A percentile compares a stretch with the other conserved stretches of the same genome.
Conservation (phyloP, 2,329 filamentous ascomycete genomes). For the Aspergillus latus region DNA sequence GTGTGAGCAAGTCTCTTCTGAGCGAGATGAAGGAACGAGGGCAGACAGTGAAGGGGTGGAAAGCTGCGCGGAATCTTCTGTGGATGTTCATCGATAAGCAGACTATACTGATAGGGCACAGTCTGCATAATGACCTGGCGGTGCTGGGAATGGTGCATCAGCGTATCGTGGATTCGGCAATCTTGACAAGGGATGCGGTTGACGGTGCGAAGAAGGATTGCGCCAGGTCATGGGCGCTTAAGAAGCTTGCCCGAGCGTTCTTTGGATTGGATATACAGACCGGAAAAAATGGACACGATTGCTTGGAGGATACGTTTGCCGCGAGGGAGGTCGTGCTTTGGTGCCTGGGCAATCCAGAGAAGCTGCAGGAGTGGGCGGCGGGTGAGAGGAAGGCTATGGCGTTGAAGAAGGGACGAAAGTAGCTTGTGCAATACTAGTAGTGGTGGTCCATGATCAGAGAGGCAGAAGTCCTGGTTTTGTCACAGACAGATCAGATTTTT, state of each 20-base stretch:
- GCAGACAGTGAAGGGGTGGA: not conserved
- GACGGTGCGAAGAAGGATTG: not conserved
- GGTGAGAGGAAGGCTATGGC: not conserved
- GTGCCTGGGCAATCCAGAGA: not conserved
- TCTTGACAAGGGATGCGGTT: not conserved
- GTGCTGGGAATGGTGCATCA: not conserved
- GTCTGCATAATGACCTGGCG: not conserved
- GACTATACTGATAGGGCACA: not conserved
- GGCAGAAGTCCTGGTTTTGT: too few relatives aligned
- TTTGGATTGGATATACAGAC: not conserved
- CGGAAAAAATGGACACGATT: not conserved
- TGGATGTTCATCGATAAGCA: not conserved
- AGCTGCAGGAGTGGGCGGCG: not conserved
- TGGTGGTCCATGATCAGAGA: too few relatives aligned
- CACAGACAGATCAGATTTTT: too few relatives aligned
- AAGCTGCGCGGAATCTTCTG: not conserved
- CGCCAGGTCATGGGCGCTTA: not conserved
- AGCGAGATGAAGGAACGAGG: not conserved
- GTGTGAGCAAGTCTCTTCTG: not conserved
- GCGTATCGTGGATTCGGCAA: not conserved
- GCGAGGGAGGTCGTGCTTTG: not conserved
- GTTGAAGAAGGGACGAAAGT: not conserved
- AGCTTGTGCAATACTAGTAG: too few relatives aligned
- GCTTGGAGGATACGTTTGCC: slow-evolving; percentile 2
- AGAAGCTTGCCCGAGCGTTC: not conserved